These are phyloP conservation scores for Nematodospora anomalae DNA, from an alignment of 1,139 yeast species.

Conservation along the genomic window DNA sequence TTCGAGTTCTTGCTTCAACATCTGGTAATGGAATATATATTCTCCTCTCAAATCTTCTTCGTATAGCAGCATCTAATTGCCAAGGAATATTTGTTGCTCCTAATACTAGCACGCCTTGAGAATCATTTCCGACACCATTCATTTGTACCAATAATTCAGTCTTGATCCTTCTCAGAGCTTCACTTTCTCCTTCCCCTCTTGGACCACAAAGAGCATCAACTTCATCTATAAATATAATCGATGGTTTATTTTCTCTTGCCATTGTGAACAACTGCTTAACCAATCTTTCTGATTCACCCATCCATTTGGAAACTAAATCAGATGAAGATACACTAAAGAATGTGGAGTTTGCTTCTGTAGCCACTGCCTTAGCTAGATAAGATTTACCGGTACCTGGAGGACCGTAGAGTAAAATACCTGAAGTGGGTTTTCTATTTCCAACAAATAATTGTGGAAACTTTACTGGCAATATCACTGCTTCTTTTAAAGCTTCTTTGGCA, in stretches of 20 bases:
- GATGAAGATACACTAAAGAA: slow-evolving; percentile 94
- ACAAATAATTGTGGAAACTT: slow-evolving; percentile 92
- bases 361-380: slow-evolving; percentile 94
- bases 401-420: slow-evolving; percentile 90
- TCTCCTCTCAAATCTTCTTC: slow-evolving; percentile 94
- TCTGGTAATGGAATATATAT: slow-evolving; percentile 96
- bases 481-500: slow-evolving; percentile 95
- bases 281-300: slow-evolving; percentile 96
- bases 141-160: slow-evolving; percentile 95
- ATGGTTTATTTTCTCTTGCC: slow-evolving; percentile 96
- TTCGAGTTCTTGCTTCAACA: slow-evolving; percentile 80
- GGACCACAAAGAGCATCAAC: slow-evolving; percentile 98
- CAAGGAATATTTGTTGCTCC: slow-evolving; percentile 99
- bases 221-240: slow-evolving; percentile 95
- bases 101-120: slow-evolving; percentile 86
- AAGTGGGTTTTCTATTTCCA: slow-evolving; percentile 90
- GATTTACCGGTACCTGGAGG: slow-evolving; percentile 99
- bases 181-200: slow-evolving; percentile 97
- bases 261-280: slow-evolving; percentile 91
- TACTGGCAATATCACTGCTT: slow-evolving; percentile 72
- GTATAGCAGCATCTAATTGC: slow-evolving; percentile 97
- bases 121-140: slow-evolving; percentile 98
- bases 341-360: slow-evolving; percentile 96
- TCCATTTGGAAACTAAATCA: slow-evolving; percentile 95
- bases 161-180: slow-evolving; percentile 93